These are phyloP conservation scores for Cadophora gregata DNA, from an alignment of 2,329 filamentous ascomycete species.

Conservation along the genomic window DNA sequence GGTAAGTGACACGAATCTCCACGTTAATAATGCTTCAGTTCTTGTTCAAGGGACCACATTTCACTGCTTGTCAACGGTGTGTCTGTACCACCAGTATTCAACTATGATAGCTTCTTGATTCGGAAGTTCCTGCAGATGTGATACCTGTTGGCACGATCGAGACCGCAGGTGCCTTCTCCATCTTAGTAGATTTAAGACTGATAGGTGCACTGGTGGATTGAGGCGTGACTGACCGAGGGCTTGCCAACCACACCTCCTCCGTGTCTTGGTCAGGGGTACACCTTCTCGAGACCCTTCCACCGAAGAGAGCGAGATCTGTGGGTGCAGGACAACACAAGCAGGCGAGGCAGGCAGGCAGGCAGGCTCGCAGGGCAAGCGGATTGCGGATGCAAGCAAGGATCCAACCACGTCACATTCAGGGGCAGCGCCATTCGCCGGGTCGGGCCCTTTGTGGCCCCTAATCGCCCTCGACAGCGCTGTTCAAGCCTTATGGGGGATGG, in stretches of 20 bases:
- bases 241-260: too few species aligned
- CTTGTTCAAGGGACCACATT: conserved; percentile 4
- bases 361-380: too few species aligned
- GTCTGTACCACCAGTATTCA: neutral
- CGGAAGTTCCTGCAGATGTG: neutral
- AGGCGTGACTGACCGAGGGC: neutral
- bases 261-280: neutral
- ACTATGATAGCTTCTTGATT: neutral
- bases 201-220: too few species aligned
- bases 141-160: neutral
- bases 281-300: neutral
- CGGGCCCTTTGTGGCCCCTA: conserved; percentile 1
- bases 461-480: too few species aligned
- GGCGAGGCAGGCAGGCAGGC: too few species aligned
- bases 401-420: conserved; percentile 12
- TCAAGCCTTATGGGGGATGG: neutral
- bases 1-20: neutral
- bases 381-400: conserved; percentile 5
- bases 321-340: too few species aligned
- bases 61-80: neutral
- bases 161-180: neutral
- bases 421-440: conserved; percentile 15
- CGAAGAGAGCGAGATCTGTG: neutral
- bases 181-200: too few species aligned
- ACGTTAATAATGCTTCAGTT: neutral